A percentile compares a stretch with the other conserved stretches of the same genome.
phyloP scores from a whole-genome alignment of 441 rosid genomes.

The Gossypium davidsonii region DNA sequence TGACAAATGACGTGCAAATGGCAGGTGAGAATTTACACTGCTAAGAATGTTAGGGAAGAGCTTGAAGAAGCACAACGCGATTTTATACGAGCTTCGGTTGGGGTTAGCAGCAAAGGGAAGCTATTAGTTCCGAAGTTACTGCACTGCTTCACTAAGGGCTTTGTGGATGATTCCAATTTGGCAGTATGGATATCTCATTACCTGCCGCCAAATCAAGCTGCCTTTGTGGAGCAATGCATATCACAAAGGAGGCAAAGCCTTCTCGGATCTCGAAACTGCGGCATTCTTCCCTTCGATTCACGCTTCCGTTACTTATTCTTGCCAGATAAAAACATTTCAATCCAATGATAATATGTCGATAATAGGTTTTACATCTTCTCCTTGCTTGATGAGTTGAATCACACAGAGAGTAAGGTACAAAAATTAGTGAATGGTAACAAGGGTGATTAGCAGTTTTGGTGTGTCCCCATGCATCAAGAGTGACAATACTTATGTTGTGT shows the following conservation, averaged over 20 bases:
- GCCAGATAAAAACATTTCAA: slow-evolving; percentile 31
- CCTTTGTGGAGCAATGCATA: slow-evolving; percentile 75
- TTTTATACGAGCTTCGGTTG: slow-evolving; percentile 69
- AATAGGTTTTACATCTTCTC: background rate
- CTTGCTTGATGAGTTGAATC: background rate
- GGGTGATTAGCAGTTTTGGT: slow-evolving; percentile 14
- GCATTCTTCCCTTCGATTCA: slow-evolving; percentile 68
- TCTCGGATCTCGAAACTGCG: slow-evolving; percentile 67
- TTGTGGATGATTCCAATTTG: slow-evolving; percentile 62
- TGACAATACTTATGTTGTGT: background rate
- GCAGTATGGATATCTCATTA: slow-evolving; percentile 81
- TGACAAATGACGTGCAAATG: slow-evolving; percentile 9
- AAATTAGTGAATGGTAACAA: slow-evolving; percentile 6
- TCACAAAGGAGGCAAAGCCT: slow-evolving; percentile 60
- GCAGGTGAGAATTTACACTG: slow-evolving; percentile 74
- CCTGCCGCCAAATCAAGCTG: slow-evolving; percentile 66
- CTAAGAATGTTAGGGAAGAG: slow-evolving; percentile 57
- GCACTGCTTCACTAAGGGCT: slow-evolving; percentile 62
- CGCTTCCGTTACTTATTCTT: slow-evolving; percentile 74
- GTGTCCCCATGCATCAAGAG: background rate
- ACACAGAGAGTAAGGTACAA: background rate
- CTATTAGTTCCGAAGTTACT: slow-evolving; percentile 75
- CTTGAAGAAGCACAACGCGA: slow-evolving; percentile 80
- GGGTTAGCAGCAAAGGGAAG: slow-evolving; percentile 80
- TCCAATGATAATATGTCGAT: slow-evolving; percentile 14